phyloP scores from a whole-genome alignment of 371 early-diverging fungal species.

The Entomophthora muscae region DNA sequence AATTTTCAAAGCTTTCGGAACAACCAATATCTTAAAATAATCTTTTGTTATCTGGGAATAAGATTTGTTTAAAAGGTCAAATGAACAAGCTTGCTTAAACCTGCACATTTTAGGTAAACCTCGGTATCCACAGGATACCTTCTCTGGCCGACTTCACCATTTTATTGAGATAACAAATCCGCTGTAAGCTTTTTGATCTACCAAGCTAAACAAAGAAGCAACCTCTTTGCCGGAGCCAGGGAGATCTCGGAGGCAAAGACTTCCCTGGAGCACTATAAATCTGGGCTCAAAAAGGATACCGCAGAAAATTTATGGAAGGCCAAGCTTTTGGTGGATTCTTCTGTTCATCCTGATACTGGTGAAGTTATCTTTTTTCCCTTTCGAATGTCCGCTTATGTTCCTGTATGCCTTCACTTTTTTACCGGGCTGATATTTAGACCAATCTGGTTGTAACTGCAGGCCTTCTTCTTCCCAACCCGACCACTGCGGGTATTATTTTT shows the following conservation, averaged over 20 bases:
- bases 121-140: conserved; percentile 45
- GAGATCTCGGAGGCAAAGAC: conserved; percentile 35
- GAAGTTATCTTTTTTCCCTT: conserved; percentile 62
- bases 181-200: conserved; percentile 17
- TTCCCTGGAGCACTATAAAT: conserved; percentile 33
- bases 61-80: too few relatives aligned
- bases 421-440: conserved; percentile 15
- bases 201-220: background rate
- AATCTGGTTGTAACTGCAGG: conserved; percentile 64
- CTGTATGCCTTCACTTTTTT: conserved; percentile 11
- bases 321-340: conserved; percentile 55
- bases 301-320: conserved; percentile 47
- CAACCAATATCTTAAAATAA: too few relatives aligned
- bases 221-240: conserved; percentile 30
- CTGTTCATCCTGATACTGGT: conserved; percentile 67
- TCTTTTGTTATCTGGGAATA: too few relatives aligned
- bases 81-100: too few relatives aligned
- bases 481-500: conserved; percentile 44
- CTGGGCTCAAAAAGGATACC: conserved; percentile 17
- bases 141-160: conserved; percentile 50
- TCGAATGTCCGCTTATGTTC: conserved; percentile 68
- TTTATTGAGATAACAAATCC: conserved; percentile 59
- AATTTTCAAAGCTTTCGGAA: too few relatives aligned
- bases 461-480: conserved; percentile 65
- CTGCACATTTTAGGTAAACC: conserved; percentile 23